Base-by-base conservation (phyloP, 1,139 yeast genomes). In the Sugiyamaella castrensis region DNA sequence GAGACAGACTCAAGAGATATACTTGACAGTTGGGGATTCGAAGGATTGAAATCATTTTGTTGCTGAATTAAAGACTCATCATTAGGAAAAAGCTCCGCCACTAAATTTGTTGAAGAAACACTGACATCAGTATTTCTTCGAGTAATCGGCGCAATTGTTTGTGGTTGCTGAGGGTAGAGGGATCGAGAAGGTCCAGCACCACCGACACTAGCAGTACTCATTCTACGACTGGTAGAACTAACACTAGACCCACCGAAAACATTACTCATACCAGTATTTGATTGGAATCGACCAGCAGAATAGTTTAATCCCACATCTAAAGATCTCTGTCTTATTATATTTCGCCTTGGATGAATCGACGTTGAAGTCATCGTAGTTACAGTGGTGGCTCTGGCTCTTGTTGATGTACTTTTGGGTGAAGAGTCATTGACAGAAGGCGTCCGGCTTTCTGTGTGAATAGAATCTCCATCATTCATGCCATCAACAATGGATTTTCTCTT, bases 401-500 rank as follows among this genome's bases (percentile, higher is more conserved):
- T 19, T 8, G 49, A 31, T 38, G 29, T 45, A 13, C 31, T 29
- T 13, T 41, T 29, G 19, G 47, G 42, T 6, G 32, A 30, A 13
- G 40, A 37, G 26, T 24, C 37, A 33, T 24, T 2, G 27, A 27
- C 10, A 5, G 59, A 55, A 19, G 51, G 56, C 19, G 55, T 56
- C 42, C 50, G 51, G 50, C 51, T 51, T n/a, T 12, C 46, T 8
- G 57, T 48, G 2, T 35, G 46, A 13, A 48, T 27, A 8, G 55
- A 47, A 16, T 53, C 58, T 9, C 40, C 40, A 37, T 54, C 57
- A 26, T 28, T 48, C 15, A 28, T 15, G 11, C 16, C 26, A n/a
- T 13, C 36, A 9, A 54, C 51, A 9, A 54, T 51, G 3, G 49
- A 46, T 19, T 59, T 54, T 11, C 49, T 49, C 43, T 63, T 59